Conservation (phyloP, 2,329 filamentous ascomycete genomes). For the Scolecobasidium constrictum region DNA sequence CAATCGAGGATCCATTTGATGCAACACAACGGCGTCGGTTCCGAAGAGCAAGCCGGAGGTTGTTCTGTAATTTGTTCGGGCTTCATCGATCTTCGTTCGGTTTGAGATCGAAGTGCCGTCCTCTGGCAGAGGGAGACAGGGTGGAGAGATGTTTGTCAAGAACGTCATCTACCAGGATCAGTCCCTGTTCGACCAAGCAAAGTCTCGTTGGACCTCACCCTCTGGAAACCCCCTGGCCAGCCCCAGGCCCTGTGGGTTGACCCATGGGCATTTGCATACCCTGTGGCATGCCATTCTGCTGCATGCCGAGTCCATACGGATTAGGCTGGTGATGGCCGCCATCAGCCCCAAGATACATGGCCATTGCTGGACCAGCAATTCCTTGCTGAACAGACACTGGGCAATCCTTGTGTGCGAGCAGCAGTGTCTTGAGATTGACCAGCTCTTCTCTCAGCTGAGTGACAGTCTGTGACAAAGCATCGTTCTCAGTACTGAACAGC, state of each 20-base stretch:
- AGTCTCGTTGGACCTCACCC: no score
- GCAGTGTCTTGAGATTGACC: conserved; percentile 83
- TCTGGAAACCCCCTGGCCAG: background rate
- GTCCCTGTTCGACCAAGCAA: no score
- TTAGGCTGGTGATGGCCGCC: conserved; percentile 16
- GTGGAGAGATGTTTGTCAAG: no score
- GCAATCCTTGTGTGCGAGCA: conserved; percentile 93
- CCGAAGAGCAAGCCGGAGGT: no score
- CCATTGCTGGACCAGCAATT: conserved; percentile 12
- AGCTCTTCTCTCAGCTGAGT: conserved; percentile 82
- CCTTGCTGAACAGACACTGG: conserved; percentile 84
- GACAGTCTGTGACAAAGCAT: conserved; percentile 73
- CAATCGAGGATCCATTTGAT: no score
- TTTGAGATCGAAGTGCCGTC: background rate
- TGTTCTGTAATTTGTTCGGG: no score
- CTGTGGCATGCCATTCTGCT: conserved; percentile 27
- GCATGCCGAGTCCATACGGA: conserved; percentile 20
- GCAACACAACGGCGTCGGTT: no score
- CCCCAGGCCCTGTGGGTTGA: conserved; percentile 5
- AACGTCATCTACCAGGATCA: no score
- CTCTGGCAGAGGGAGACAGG: background rate
- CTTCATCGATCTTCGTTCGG: no score
- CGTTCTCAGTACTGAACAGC: conserved; percentile 83
- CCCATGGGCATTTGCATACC: conserved; percentile 24
- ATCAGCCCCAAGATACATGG: conserved; percentile 8